phyloP scores from a whole-genome alignment of 2,329 filamentous ascomycete genomes.

The Aphanocladium album region DNA sequence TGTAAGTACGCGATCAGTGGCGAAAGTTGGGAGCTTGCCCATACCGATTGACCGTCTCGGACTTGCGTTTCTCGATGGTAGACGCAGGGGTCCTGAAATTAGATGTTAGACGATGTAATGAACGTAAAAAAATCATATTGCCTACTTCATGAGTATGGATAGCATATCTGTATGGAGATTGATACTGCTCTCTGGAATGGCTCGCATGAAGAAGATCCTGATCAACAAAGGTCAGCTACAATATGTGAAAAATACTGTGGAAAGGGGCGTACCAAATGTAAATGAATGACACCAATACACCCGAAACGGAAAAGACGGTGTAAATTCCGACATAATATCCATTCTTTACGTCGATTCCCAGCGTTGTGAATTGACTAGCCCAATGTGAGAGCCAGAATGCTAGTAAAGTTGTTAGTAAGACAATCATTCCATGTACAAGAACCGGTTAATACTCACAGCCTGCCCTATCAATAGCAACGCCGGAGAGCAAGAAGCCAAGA shows the following conservation, averaged over 20 bases:
- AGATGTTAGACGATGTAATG: not conserved
- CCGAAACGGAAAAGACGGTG: not conserved
- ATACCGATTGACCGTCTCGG: constrained; percentile 1
- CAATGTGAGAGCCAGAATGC: constrained; percentile 7
- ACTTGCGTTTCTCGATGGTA: not conserved
- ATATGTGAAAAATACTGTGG: not conserved
- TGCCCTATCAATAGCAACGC: not conserved
- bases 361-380: not conserved
- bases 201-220: constrained; percentile 1
- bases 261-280: not conserved
- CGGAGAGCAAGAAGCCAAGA: not conserved
- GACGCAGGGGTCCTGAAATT: not conserved
- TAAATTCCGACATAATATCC: constrained; percentile 5
- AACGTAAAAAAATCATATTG: not conserved
- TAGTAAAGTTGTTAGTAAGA: not conserved
- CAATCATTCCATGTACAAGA: not conserved
- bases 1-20: not conserved
- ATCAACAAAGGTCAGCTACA: not conserved
- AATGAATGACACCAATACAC: not conserved
- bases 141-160: not conserved
- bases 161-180: not conserved
- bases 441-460: not conserved
- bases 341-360: not conserved
- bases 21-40: not conserved
- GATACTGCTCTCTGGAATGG: not conserved